Evolutionary conservation across 73 alveolate species (phyloP).

Genomic region (Paramecium sonneborni): DNA sequence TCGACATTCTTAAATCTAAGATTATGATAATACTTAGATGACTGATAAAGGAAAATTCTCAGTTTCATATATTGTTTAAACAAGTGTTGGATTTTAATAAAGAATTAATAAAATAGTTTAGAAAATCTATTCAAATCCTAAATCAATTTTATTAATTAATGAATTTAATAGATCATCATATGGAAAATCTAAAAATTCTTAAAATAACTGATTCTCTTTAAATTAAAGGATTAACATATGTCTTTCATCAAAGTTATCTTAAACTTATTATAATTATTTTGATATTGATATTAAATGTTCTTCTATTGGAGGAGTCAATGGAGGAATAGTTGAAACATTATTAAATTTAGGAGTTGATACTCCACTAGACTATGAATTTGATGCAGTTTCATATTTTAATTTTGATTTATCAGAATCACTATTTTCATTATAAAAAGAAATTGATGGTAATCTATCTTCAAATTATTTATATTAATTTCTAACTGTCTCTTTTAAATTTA

Average conservation of each 20-base stretch:
- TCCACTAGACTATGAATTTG: conserved; percentile 1
- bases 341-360: conserved; percentile 9
- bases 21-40: not conserved
- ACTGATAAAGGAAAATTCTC: not conserved
- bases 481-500: conserved; percentile 6
- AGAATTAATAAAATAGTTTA: not conserved
- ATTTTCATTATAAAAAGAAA: not conserved
- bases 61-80: not conserved
- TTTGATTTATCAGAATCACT: not conserved
- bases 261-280: not conserved
- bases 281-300: not conserved
- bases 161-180: not conserved
- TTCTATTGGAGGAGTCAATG: conserved; percentile 9
- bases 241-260: conserved; percentile 20
- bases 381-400: not conserved
- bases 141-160: not conserved
- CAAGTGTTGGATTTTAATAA: not conserved
- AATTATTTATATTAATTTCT: not conserved
- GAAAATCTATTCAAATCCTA: conserved; percentile 34
- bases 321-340: not conserved
- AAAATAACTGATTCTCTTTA: not conserved
- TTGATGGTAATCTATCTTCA: not conserved
- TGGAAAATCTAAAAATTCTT: not conserved
- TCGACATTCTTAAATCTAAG: not conserved
- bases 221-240: not conserved